A percentile compares a stretch with the other conserved stretches of the same genome.
These are phyloP conservation scores for Boletus fagicola DNA, from an alignment of 768 basidiomycete genomes.

Conservation along the genomic window DNA sequence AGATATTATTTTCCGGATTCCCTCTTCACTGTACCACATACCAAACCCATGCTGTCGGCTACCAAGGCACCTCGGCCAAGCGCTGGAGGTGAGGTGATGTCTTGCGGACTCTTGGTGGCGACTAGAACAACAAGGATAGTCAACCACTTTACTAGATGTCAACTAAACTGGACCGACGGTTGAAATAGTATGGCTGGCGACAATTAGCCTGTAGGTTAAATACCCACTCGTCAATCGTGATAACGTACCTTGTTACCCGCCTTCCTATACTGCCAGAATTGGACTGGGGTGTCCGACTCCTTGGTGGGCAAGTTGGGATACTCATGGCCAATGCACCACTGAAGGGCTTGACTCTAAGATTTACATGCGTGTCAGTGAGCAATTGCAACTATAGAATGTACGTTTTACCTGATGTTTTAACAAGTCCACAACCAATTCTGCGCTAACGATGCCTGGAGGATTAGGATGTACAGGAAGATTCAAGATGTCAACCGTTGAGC, in stretches of 20 bases:
- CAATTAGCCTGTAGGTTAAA: not conserved
- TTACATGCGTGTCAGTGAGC: not conserved
- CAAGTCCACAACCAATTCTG: constrained; percentile 68
- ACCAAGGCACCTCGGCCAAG: constrained; percentile 85
- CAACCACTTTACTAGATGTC: not conserved
- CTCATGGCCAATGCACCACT: constrained; percentile 84
- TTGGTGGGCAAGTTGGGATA: constrained; percentile 70
- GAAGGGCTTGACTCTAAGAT: constrained; percentile 70
- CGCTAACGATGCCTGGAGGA: constrained; percentile 68
- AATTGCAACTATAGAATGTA: not conserved
- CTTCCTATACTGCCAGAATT: constrained; percentile 82
- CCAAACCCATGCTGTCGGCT: constrained; percentile 86
- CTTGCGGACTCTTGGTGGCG: constrained; percentile 79
- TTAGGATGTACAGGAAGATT: constrained; percentile 66
- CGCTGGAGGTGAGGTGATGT: constrained; percentile 44
- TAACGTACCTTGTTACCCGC: constrained; percentile 49
- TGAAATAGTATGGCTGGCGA: constrained; percentile 61
- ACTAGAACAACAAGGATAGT: constrained; percentile 40
- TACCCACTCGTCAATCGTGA: not conserved
- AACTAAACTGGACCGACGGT: constrained; percentile 43
- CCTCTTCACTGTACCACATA: constrained; percentile 18
- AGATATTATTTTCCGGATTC: constrained; percentile 2
- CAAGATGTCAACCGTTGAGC: constrained; percentile 66
- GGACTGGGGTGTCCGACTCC: constrained; percentile 70
- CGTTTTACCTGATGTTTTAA: constrained; percentile 73